Conservation (phyloP, 2,329 filamentous ascomycete genomes). For the Pseudonectria buxi region DNA sequence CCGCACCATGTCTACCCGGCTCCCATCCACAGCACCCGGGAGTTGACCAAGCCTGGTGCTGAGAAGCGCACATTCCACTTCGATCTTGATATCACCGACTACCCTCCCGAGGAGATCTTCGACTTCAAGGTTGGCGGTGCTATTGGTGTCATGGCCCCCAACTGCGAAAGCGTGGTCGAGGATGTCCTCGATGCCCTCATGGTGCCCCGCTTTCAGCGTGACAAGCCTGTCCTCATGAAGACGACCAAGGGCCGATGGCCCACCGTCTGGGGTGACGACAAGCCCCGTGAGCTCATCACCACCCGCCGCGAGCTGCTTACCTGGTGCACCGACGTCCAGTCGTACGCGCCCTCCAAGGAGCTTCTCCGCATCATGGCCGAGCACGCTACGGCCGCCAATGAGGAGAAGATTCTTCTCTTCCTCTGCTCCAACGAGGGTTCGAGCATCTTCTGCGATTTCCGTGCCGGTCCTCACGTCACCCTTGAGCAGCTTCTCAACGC, state of each 20-base stretch:
- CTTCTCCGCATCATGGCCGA: constrained; percentile 82
- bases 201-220: constrained; percentile 73
- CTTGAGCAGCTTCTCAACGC: constrained; percentile 80
- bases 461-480: constrained; percentile 80
- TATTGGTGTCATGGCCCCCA: constrained; percentile 87
- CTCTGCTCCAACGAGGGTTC: constrained; percentile 87
- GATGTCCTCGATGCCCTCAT: constrained; percentile 76
- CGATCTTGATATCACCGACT: constrained; percentile 92
- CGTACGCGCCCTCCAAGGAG: constrained; percentile 82
- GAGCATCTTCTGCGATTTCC: constrained; percentile 86
- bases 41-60: constrained; percentile 79
- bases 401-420: constrained; percentile 83
- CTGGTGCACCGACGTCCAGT: constrained; percentile 93
- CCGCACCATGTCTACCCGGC: constrained; percentile 89
- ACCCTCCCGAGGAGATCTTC: constrained; percentile 73
- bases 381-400: constrained; percentile 68
- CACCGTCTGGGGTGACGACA: constrained; percentile 93
- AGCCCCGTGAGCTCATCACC: constrained; percentile 77
- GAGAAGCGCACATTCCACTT: constrained; percentile 98
- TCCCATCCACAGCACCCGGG: constrained; percentile 75
- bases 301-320: constrained; percentile 87
- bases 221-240: constrained; percentile 73
- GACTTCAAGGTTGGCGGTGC: constrained; percentile 97
- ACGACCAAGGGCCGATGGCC: constrained; percentile 86
- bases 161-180: constrained; percentile 69